Conservation (phyloP, 495 filamentous ascomycete species). For the Pyronema omphalodes region DNA sequence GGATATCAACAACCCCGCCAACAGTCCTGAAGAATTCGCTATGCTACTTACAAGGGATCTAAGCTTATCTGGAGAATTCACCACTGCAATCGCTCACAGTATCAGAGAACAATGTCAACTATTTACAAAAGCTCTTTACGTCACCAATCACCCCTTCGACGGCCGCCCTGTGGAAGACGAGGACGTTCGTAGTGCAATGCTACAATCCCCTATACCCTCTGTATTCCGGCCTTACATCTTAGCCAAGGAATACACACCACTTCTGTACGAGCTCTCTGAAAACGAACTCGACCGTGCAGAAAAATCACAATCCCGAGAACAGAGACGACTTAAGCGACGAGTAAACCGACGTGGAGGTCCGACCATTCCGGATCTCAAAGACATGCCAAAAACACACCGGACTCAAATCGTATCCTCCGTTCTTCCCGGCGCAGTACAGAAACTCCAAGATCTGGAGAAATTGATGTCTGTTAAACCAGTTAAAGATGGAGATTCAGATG, state of each 20-base stretch:
- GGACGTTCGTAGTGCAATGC: conserved; percentile 66
- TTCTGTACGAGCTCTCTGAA: conserved; percentile 84
- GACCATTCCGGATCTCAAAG: conserved; percentile 87
- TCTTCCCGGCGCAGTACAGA: conserved; percentile 62
- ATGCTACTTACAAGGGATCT: conserved; percentile 72
- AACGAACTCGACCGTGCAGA: conserved; percentile 79
- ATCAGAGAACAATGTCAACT: conserved; percentile 91
- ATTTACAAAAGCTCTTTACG: conserved; percentile 84
- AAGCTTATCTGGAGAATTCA: conserved; percentile 89
- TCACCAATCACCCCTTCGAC: conserved; percentile 84
- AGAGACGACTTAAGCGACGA: conserved; percentile 55
- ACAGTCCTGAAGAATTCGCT: conserved; percentile 89
- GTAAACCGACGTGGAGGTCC: conserved; percentile 87
- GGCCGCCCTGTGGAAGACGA: conserved; percentile 82
- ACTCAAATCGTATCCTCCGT: conserved; percentile 80
- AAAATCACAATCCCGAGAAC: conserved; percentile 79
- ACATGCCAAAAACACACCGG: conserved; percentile 76
- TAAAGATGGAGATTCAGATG: conserved; percentile 42
- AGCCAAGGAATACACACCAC: conserved; percentile 81
- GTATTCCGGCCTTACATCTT: conserved; percentile 78
- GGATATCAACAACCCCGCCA: conserved; percentile 89
- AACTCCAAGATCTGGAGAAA: conserved; percentile 46
- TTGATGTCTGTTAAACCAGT: conserved; percentile 64
- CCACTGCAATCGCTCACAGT: conserved; percentile 88
- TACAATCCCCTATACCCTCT: conserved; percentile 63